Conservation (phyloP, 495 filamentous ascomycete species). For the Zalerion maritima region DNA sequence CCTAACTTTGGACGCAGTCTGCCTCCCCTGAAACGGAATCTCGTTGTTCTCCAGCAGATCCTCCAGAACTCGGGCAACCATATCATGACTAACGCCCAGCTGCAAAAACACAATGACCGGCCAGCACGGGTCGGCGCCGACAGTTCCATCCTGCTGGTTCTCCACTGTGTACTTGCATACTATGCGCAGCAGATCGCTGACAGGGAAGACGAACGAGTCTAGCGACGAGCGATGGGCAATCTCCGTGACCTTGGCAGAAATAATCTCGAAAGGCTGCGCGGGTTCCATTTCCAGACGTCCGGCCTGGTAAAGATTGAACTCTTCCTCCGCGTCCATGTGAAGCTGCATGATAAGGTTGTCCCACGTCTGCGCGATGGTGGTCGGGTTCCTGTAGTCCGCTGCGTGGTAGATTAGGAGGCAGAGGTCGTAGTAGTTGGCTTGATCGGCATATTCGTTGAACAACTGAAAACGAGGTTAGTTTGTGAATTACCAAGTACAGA, state of each 20-base stretch:
- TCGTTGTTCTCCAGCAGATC: conserved; percentile 71
- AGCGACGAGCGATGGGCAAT: conserved; percentile 67
- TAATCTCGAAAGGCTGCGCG: conserved; percentile 59
- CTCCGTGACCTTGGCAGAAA: conserved; percentile 56
- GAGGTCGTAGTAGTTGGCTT: conserved; percentile 80
- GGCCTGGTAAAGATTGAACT: conserved; percentile 11
- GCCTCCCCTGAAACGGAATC: conserved; percentile 59
- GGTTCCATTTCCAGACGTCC: conserved; percentile 10
- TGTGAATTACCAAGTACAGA: conserved; percentile 7
- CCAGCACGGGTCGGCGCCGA: conserved; percentile 51
- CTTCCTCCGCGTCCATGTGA: conserved; percentile 47
- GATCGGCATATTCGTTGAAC: conserved; percentile 80
- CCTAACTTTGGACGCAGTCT: conserved; percentile 18
- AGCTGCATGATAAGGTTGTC: conserved; percentile 57
- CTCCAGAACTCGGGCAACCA: conserved; percentile 64
- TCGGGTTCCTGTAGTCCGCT: conserved; percentile 72
- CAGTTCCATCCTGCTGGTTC: conserved; percentile 48
- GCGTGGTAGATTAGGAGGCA: conserved; percentile 79
- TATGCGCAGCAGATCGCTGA: conserved; percentile 44
- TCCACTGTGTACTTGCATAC: conserved; percentile 66
- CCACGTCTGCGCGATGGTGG: conserved; percentile 75
- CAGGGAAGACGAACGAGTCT: conserved; percentile 58
- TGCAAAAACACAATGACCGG: conserved; percentile 67
- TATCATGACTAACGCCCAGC: conserved; percentile 59
- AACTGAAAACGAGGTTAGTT: conserved; percentile 41